Base-by-base conservation (phyloP, 768 basidiomycete species). In the Suillus subaureus region DNA sequence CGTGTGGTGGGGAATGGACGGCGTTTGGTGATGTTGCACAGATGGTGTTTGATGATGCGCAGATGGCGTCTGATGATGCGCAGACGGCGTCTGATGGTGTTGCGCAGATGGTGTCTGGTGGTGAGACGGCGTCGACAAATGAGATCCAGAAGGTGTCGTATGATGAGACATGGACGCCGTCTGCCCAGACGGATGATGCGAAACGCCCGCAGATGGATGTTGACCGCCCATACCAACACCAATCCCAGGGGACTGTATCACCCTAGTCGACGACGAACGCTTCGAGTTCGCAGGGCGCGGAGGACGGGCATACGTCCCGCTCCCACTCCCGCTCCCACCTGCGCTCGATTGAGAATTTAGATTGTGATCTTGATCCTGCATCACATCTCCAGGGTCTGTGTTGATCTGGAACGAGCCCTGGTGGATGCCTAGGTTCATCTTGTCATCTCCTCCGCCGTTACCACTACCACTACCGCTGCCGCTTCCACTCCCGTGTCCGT, bases 391-490 rank as follows among this genome's bases (percentile, higher is more conserved):
- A 12, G 56, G 21, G 4, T 58, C 55, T 6, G 42, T 58, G 39
- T 58, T 67, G 56, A 88, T 78, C 71, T 89, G 87, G 71, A 89
- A 89, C n/a, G 87, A 85, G 0, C 86, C 78, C 69, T 87, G 85
- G 69, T 89, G 87, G 31, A 80, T 81, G 9, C 66, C 63, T 4
- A 63, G 6, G n/a, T 57, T 57, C 71, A 77, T 76, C 62, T 75
- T 77, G 42, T 77, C 74, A 58, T 74, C 62, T 1, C 70, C 72
- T 8, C 54, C 69, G 15, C 55, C 42, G 1, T 7, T 47, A 16
- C 61, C 47, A 35, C 52, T 21, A 13, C 60, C 61, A 35, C 61
- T 28, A 3, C 35, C 61, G 21, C 35, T 63, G 4, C 61, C 74
- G 67, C 37, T 69, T 66, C 63, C 62, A 31, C 51, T 47, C 8